phyloP scores from a whole-genome alignment of 139 green algal genomes.

The Chlorokybus atmophyticus region DNA sequence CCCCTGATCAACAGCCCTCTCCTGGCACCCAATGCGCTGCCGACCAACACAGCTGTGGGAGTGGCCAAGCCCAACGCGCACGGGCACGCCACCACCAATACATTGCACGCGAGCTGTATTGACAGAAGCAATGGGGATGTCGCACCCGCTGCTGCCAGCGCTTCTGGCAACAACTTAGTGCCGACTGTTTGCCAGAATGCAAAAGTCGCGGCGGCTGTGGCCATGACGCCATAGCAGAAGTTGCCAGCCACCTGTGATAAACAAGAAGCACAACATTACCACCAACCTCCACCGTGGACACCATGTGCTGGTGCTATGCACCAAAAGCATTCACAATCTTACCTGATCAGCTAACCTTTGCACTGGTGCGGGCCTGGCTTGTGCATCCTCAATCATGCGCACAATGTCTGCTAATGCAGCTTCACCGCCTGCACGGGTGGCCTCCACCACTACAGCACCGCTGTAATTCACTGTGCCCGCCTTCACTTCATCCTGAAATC shows the following conservation, averaged over 20 bases:
- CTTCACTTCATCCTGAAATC: slow-evolving; percentile 40
- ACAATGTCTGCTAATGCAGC: slow-evolving; percentile 62
- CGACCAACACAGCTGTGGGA: slow-evolving; percentile 86
- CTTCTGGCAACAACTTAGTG: slow-evolving; percentile 8
- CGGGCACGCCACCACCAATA: slow-evolving; percentile 88
- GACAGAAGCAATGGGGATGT: slow-evolving; percentile 46
- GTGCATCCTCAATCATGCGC: slow-evolving; percentile 33
- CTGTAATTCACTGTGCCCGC: slow-evolving; percentile 74
- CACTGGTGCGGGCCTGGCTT: slow-evolving; percentile 56
- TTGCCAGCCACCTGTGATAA: slow-evolving; percentile 48
- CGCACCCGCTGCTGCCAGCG: slow-evolving; percentile 6
- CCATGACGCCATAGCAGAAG: slow-evolving; percentile 88
- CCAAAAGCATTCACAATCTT: background rate
- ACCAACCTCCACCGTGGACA: too few relatives aligned
- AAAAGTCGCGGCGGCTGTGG: slow-evolving; percentile 59
- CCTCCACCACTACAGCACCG: slow-evolving; percentile 51
- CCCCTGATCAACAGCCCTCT: slow-evolving; percentile 69
- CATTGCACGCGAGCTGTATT: slow-evolving; percentile 72
- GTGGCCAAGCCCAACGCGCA: slow-evolving; percentile 92
- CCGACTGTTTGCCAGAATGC: slow-evolving; percentile 54
- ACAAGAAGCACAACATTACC: background rate
- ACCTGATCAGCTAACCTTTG: slow-evolving; percentile 81
- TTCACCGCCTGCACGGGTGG: slow-evolving; percentile 46
- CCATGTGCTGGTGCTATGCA: too few relatives aligned
- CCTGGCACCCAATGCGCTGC: slow-evolving; percentile 48